Evolutionary conservation across 306 rosid species (phyloP), one percentile per base, ranked within the genome.

Genomic region (Sphenostylis stenocarpa): DNA sequence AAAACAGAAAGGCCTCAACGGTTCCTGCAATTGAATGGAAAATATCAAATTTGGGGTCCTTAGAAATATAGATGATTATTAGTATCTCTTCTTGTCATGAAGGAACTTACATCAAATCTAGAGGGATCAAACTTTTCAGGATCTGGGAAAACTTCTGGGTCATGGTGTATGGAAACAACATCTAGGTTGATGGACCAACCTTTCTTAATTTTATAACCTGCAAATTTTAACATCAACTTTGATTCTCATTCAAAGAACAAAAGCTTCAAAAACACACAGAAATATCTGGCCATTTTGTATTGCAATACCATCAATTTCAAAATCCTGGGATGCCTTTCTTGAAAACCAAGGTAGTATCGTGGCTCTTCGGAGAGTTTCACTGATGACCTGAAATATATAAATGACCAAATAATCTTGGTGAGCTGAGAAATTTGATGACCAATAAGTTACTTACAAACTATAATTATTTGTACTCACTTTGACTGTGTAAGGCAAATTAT

Each of bases 151-250:
- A 83, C 84, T 65, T 77, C 51, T 0, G 93, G 85, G 44, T 93
- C 91, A 70, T 93, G 97, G 72, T 91, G 98, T 78, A 93, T 93
- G 11, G 97, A 93, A 73, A 93, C 95, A 28, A 91, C 97, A 83
- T 93, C 98, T 80, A 93, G 71, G 29, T 89, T 93, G 20, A 91
- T 24, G 4, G 97, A 93, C 95, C 98, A 93, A 7, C 91, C 93
- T 87, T 89, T 93, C 90, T 89, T 80, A 57, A 93, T 88, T 61
- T 85, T 83, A 44, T 63, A 91, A 58, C 97, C 98, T 91, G 85
- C 67, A 80, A 56, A 64, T 44, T 71, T 47, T 52, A 44, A 73
- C 60, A 77, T 9, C 45, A 77, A 44, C 51, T 77, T 47, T 45
- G n/a, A 7, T 4, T 49, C 60, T 52, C 13, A 61, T 13, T 20